phyloP scores from a whole-genome alignment of 345 rosid species.

The Rhizophora mangle region DNA sequence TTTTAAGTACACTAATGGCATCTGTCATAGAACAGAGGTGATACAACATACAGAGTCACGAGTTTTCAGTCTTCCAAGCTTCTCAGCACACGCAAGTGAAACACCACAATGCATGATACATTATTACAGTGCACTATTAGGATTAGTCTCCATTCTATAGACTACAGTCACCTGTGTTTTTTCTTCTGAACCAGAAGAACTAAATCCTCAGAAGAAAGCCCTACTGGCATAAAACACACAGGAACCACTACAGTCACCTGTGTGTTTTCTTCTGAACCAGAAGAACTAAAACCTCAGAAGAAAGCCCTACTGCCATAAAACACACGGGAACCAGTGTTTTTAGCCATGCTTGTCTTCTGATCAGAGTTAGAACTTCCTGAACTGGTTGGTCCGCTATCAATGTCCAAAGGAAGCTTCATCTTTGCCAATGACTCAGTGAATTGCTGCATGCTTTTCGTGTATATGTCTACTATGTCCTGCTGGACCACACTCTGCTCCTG shows the following conservation, averaged over 20 bases:
- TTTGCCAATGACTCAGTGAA: conserved; percentile 98
- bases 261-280: conserved; percentile 42
- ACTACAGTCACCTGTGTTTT: conserved; percentile 67
- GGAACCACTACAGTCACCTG: conserved; percentile 65
- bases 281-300: conserved; percentile 54
- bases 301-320: conserved; percentile 97
- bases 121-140: conserved; percentile 57
- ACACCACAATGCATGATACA: conserved; percentile 53
- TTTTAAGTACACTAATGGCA: conserved; percentile 44
- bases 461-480: conserved; percentile 97
- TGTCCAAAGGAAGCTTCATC: conserved; percentile 96
- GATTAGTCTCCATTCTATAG: conserved; percentile 65
- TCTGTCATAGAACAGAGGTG: conserved; percentile 38
- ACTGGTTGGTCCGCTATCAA: conserved; percentile 61
- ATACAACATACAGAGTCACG: conserved; percentile 44
- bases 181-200: conserved; percentile 37
- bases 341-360: conserved; percentile 59
- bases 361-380: conserved; percentile 88
- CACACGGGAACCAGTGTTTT: conserved; percentile 79
- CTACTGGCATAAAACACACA: conserved; percentile 86
- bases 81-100: conserved; percentile 52
- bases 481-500: conserved; percentile 77
- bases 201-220: not conserved
- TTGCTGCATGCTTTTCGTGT: conserved; percentile 99
- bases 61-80: conserved; percentile 42